Conservation (phyloP, 495 filamentous ascomycete genomes). For the Penicillium bovifimosum region DNA sequence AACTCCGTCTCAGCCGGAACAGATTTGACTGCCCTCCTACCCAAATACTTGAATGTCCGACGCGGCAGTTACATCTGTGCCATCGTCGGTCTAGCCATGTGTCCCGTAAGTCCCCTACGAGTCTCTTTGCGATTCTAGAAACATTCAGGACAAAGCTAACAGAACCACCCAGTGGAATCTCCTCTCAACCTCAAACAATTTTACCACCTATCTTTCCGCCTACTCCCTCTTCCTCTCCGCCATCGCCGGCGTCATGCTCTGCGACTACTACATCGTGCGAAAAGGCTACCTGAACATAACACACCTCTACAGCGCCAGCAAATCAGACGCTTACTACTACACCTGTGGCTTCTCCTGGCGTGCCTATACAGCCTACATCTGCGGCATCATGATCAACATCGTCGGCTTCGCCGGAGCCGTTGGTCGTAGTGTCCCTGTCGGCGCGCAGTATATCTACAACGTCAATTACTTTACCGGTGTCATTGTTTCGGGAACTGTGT, state of each 20-base stretch:
- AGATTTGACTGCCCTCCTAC: constrained; percentile 85
- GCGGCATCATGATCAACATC: constrained; percentile 86
- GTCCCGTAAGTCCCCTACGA: constrained; percentile 47
- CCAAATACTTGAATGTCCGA: constrained; percentile 81
- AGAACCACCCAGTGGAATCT: constrained; percentile 58
- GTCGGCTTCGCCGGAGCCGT: constrained; percentile 87
- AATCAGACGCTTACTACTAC: constrained; percentile 66
- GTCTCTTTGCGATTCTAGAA: background rate
- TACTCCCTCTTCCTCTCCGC: constrained; percentile 95
- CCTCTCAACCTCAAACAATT: constrained; percentile 71
- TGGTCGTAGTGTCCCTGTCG: constrained; percentile 63
- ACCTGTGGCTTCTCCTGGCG: constrained; percentile 73
- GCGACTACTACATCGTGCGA: constrained; percentile 87
- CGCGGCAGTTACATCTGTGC: constrained; percentile 90
- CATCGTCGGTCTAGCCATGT: constrained; percentile 76
- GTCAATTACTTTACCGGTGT: constrained; percentile 88
- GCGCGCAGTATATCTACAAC: constrained; percentile 82
- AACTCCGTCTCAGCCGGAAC: constrained; percentile 89
- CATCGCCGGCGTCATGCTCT: constrained; percentile 85
- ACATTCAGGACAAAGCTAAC: background rate
- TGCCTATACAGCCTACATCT: constrained; percentile 76
- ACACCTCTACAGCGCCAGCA: constrained; percentile 70
- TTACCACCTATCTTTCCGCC: constrained; percentile 90
- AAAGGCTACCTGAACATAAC: constrained; percentile 74
- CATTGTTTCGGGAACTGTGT: constrained; percentile 60